These are phyloP conservation scores for Podospora pseudoanserina DNA, from an alignment of 495 filamentous ascomycete genomes.

Conservation along the genomic window DNA sequence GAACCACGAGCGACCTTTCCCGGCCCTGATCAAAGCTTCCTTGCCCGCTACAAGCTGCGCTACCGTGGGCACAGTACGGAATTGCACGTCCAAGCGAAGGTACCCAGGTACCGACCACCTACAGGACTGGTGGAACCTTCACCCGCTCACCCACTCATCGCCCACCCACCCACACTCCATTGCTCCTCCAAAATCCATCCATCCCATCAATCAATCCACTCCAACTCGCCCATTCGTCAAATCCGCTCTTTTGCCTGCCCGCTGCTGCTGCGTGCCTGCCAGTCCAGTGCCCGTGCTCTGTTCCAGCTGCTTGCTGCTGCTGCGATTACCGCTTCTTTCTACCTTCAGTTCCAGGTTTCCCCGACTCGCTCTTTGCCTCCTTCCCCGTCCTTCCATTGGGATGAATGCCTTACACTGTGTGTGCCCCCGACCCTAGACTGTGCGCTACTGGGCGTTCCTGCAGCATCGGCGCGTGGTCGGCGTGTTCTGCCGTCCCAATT, in stretches of 20 bases:
- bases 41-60: constrained; percentile 10
- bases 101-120: constrained; percentile 3
- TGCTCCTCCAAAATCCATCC: no score
- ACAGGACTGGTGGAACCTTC: constrained; percentile 14
- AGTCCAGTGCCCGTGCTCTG: no score
- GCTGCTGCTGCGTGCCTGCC: not conserved
- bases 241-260: constrained; percentile 1
- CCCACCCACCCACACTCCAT: not conserved
- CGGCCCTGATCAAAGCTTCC: constrained; percentile 24
- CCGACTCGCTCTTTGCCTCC: not conserved
- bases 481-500: constrained; percentile 19
- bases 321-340: not conserved
- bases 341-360: no score
- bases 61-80: constrained; percentile 23
- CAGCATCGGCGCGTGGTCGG: constrained; percentile 23
- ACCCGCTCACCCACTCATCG: not conserved
- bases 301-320: no score
- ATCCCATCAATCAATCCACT: no score
- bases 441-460: not conserved
- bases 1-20: constrained; percentile 30
- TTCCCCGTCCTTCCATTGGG: not conserved
- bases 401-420: constrained; percentile 18
- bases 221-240: not conserved
- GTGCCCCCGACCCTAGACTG: constrained; percentile 1
- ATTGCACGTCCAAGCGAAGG: constrained; percentile 25